phyloP scores from a whole-genome alignment of 257 asterid species.

The Solanum habrochaites region DNA sequence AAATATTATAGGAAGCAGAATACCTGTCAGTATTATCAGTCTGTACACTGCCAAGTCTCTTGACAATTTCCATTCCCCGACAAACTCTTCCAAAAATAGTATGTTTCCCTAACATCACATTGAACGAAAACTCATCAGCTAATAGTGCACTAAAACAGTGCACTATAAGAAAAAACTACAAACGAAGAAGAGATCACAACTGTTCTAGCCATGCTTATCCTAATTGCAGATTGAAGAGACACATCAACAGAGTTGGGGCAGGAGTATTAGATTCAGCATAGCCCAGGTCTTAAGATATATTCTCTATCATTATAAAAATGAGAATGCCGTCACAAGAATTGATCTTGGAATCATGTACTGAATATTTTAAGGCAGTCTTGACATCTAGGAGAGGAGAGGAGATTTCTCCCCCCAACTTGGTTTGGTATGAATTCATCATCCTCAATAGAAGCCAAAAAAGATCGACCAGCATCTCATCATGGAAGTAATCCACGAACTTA shows the following conservation, averaged over 20 bases:
- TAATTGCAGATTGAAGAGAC: not conserved
- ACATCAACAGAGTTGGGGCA: not conserved
- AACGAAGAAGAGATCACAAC: not conserved
- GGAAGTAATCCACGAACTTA: not conserved
- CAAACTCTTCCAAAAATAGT: slow-evolving; percentile 93
- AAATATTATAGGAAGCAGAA: not conserved
- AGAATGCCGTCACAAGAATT: not conserved
- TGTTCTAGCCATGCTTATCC: not conserved
- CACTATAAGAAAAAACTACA: not conserved
- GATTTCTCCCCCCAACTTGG: not conserved
- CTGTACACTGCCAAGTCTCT: slow-evolving; percentile 95
- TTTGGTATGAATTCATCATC: not conserved
- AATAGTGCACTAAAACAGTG: not conserved
- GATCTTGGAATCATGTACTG: not conserved
- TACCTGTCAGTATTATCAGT: slow-evolving; percentile 94
- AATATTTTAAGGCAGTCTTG: not conserved
- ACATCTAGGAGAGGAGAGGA: not conserved
- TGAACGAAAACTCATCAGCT: slow-evolving; percentile 1
- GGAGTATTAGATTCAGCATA: not conserved
- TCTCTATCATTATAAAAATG: not conserved
- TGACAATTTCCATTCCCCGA: slow-evolving; percentile 92
- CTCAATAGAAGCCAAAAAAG: not conserved
- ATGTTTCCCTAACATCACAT: slow-evolving; percentile 55
- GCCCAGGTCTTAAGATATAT: not conserved
- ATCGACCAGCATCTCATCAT: not conserved